Evolutionary conservation across 2,329 filamentous ascomycete genomes (phyloP), one percentile per base, ranked within the genome.

Genomic region (Alternaria angustiovoidea): DNA sequence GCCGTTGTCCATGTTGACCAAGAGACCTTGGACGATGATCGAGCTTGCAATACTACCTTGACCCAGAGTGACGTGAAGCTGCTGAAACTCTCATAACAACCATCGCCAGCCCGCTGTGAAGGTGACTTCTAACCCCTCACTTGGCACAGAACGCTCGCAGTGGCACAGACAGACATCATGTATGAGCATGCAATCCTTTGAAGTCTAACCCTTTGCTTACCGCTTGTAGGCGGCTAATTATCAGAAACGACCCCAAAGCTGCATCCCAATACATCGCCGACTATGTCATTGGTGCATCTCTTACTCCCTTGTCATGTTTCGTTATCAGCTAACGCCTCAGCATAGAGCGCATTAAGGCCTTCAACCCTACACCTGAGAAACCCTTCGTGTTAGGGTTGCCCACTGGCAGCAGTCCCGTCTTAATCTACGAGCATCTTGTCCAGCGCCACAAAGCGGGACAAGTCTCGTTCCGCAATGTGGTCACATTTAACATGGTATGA

Each of bases 401-500:
- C 9, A 96, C 92, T 1, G 92, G 92, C 54, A 93, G 91, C 71
- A 94, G 90, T 64, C 92, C 92, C 2, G 86, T 93, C 62, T 84
- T 87, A 52, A 88, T 95, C 66, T 96, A 96, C 82, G 88, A 88
- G 76, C 85, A 89, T 68, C 85, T 96, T 26, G 92, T 95, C 49
- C 80, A 86, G 70, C 86, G 86, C 74, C 88, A 89, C 82, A 91
- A 91, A 80, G 84, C 86, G 66, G 89, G 89, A 72, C 81, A 92
- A 75, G 89, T 96, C 72, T 94, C 92, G 1, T 96, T 96, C 77
- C 89, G 90, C 74, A 87, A 96, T 89, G 91, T 96, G 72, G 87
- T 95, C 75, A 96, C 92, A 26, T 96, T 96, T 84, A 95, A 95
- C 80, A 95, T 95, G 92, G 89, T 91, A 85, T 59, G 81, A 66